Evolutionary conservation across 495 filamentous ascomycete genomes (phyloP).

Genomic region (Hamigera avellanea): DNA sequence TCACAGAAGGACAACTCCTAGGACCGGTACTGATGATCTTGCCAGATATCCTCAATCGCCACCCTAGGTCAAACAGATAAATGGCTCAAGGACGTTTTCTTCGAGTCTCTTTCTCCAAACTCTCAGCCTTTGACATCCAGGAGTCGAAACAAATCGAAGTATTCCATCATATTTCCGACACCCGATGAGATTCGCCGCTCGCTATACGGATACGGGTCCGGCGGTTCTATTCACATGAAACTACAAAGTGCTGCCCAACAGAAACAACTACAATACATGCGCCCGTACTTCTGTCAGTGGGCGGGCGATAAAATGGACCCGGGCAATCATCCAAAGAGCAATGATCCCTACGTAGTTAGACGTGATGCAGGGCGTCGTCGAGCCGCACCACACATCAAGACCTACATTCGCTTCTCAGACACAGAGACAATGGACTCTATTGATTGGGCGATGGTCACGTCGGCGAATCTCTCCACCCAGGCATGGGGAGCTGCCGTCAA

Average conservation of each 20-base stretch:
- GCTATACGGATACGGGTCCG: constrained; percentile 67
- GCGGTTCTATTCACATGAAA: constrained; percentile 74
- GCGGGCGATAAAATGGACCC: constrained; percentile 26
- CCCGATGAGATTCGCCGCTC: constrained; percentile 65
- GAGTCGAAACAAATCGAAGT: not conserved
- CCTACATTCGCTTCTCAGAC: constrained; percentile 63
- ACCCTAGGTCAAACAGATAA: constrained; percentile 61
- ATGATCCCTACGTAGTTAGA: constrained; percentile 8
- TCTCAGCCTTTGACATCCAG: constrained; percentile 1
- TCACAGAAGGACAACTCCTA: not conserved
- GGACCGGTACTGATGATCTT: not conserved
- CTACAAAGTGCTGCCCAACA: constrained; percentile 52
- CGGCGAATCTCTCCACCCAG: constrained; percentile 79
- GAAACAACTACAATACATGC: constrained; percentile 66
- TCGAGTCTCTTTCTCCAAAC: constrained; percentile 36
- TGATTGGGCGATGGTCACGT: constrained; percentile 80
- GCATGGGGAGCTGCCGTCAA: constrained; percentile 67
- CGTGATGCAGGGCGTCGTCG: constrained; percentile 50
- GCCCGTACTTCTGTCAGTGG: constrained; percentile 64
- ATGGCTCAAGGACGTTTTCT: constrained; percentile 63
- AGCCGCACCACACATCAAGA: constrained; percentile 90
- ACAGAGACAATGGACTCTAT: constrained; percentile 34
- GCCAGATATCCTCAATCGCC: constrained; percentile 67
- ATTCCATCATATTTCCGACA: constrained; percentile 68
- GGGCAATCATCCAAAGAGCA: constrained; percentile 2